Evolutionary conservation across 2,329 filamentous ascomycete genomes (phyloP), one percentile per base, ranked within the genome.

Genomic region (Talaromyces funiculosus): DNA sequence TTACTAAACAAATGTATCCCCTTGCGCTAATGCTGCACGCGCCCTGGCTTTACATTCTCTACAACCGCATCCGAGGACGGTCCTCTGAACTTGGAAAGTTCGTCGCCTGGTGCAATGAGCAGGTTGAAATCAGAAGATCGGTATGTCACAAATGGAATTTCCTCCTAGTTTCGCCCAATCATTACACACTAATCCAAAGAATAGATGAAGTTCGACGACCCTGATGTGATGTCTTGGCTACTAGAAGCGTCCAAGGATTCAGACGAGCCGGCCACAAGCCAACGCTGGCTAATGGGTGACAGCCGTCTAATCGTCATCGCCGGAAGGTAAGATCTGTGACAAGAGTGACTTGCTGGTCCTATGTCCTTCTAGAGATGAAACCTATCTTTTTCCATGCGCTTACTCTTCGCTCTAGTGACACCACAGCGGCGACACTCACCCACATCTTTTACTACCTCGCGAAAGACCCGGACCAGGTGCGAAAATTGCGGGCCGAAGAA

Each of bases 391-490:
- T n/a, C n/a, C n/a, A n/a, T n/a, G n/a, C n/a, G n/a, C n/a, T n/a
- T n/a, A n/a, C n/a, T n/a, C n/a, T n/a, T n/a, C 4, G 8, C 40
- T 43, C 10, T 45, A 62, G 60, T 54, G 77, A 79, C 60, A 79
- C 77, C 7, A 75, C 73, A 0, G 69, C 74, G 5, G 69, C 73
- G 1, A 72, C 72, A 0, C 63, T 79, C 16, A 70, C 72, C 1
- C 68, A 69, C 60, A 62, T 76, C 4, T 76, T 80, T 66, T 79
- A 75, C 61, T 60, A 72, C 29, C 63, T 73, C 4, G 71, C 71
- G 9, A 65, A 64, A 33, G 61, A 70, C 35, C 66, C 65, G 12
- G 66, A 57, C 29, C 31, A 45, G 26, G 60, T 31, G 60, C 20
- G 63, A 22, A 59, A 42, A 33, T 20, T 57, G 20, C 35, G 22